Conservation (phyloP, 257 asterid genomes). For the Ocimum tenuiflorum region DNA sequence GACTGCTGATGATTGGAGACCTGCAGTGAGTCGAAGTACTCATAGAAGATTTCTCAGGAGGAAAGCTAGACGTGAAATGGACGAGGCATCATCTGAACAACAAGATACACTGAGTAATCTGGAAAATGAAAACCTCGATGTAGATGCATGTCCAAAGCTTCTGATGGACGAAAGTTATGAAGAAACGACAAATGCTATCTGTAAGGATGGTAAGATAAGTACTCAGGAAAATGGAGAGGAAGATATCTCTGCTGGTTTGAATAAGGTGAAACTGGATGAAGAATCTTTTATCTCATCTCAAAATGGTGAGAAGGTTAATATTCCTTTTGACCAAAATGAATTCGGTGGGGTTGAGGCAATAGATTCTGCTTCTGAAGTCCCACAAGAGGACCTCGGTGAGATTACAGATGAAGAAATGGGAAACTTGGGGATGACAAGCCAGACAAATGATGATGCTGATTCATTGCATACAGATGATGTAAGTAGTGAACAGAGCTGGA, state of each 20-base stretch:
- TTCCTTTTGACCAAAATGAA: conserved; percentile 12
- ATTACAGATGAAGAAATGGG: conserved; percentile 33
- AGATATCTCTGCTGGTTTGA: conserved; percentile 42
- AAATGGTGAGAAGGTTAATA: conserved; percentile 9
- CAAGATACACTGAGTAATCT: conserved; percentile 27
- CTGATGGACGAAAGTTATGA: conserved; percentile 34
- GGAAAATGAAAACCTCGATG: conserved; percentile 39
- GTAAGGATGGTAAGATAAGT: conserved; percentile 14
- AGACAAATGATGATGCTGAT: conserved; percentile 37
- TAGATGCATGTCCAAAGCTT: conserved; percentile 40
- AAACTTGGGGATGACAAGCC: conserved; percentile 33
- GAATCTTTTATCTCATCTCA: conserved; percentile 27
- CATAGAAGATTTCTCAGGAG: conserved; percentile 86
- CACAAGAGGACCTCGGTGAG: conserved; percentile 23
- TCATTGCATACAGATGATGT: conserved; percentile 48
- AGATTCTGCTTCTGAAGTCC: conserved; percentile 16
- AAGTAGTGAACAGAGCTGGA: conserved; percentile 97
- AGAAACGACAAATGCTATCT: conserved; percentile 21
- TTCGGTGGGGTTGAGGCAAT: conserved; percentile 20
- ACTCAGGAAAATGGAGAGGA: conserved; percentile 23
- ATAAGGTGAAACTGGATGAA: conserved; percentile 54
- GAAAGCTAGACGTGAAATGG: conserved; percentile 73
- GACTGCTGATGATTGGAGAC: conserved; percentile 68
- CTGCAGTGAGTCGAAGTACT: conserved; percentile 92
- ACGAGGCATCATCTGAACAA: conserved; percentile 32